Evolutionary conservation across 179 eudicot genomes (phyloP).

Genomic region (Silene noctiflora): DNA sequence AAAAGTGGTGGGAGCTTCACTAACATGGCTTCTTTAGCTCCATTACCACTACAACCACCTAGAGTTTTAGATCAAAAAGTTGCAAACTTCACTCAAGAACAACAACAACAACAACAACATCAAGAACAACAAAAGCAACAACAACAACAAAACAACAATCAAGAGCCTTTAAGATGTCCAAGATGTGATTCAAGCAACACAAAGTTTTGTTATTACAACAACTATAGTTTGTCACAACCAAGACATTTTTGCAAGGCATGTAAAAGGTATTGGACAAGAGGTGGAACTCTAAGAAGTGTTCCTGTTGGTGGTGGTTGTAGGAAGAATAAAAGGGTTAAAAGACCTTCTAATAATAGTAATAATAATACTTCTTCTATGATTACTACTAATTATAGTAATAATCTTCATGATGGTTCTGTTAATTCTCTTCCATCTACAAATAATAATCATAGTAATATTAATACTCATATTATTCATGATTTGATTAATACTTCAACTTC

Average conservation of each 20-base stretch:
- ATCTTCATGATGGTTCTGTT: conserved; percentile 21
- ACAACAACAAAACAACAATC: conserved; percentile 27
- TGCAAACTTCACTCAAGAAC: conserved; percentile 1
- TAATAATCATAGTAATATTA: neutral
- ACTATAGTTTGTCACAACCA: conserved; percentile 67
- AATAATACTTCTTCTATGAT: conserved; percentile 16
- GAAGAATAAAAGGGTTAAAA: conserved; percentile 50
- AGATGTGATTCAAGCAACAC: conserved; percentile 66
- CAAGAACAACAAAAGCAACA: conserved; percentile 17
- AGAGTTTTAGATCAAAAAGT: conserved; percentile 23
- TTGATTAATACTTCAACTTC: conserved; percentile 16
- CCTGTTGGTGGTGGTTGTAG: conserved; percentile 68
- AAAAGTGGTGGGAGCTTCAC: conserved; percentile 17
- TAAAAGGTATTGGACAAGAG: conserved; percentile 71
- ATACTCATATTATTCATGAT: conserved; percentile 11
- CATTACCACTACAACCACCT: neutral
- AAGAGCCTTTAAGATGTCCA: conserved; percentile 44
- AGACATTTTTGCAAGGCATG: conserved; percentile 70
- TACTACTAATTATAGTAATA: neutral
- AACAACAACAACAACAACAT: conserved; percentile 13
- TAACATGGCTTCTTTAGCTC: conserved; percentile 33
- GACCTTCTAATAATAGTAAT: conserved; percentile 13
- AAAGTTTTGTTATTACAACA: conserved; percentile 70
- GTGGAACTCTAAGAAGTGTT: conserved; percentile 61
- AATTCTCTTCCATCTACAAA: conserved; percentile 25